These are phyloP conservation scores for Candolleomyces efflorescens DNA, from an alignment of 768 basidiomycete genomes.

Conservation along the genomic window DNA sequence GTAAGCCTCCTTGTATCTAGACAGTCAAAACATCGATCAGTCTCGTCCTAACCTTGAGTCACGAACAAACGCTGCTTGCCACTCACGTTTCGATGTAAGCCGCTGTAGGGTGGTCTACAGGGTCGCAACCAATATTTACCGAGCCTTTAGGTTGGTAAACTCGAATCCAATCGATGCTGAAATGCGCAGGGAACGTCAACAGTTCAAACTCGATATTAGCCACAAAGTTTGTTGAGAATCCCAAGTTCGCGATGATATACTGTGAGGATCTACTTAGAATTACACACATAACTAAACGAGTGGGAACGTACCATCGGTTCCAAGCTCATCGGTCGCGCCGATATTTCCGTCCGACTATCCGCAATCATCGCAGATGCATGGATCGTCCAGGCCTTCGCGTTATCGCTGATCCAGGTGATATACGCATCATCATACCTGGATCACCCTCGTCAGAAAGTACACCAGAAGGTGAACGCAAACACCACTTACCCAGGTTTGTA, in stretches of 20 bases:
- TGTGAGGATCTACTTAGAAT: constrained; percentile 19
- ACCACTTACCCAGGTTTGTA: constrained; percentile 41
- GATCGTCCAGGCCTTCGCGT: constrained; percentile 54
- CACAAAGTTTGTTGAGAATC: constrained; percentile 64
- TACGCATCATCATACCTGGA: constrained; percentile 49
- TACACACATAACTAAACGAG: neutral
- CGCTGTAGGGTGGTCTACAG: constrained; percentile 60
- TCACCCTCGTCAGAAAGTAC: constrained; percentile 9
- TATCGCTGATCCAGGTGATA: constrained; percentile 66
- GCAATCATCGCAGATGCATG: constrained; percentile 43
- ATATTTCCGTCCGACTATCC: constrained; percentile 47
- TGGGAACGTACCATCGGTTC: constrained; percentile 61
- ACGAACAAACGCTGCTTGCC: neutral
- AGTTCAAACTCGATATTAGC: constrained; percentile 45
- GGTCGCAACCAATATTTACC: constrained; percentile 62
- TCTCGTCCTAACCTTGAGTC: constrained; percentile 9
- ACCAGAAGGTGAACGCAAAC: neutral
- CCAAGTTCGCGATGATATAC: constrained; percentile 67
- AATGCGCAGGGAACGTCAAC: constrained; percentile 47
- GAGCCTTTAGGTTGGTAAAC: constrained; percentile 54
- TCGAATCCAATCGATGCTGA: constrained; percentile 76
- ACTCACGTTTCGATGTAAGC: constrained; percentile 64
- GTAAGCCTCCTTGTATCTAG: constrained; percentile 60
- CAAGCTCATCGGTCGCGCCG: constrained; percentile 48
- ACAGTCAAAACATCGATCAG: neutral